A percentile compares a stretch with the other conserved stretches of the same genome.
Conservation (phyloP, 352 stramenopile genomes). For the Pythium dissotocum region DNA sequence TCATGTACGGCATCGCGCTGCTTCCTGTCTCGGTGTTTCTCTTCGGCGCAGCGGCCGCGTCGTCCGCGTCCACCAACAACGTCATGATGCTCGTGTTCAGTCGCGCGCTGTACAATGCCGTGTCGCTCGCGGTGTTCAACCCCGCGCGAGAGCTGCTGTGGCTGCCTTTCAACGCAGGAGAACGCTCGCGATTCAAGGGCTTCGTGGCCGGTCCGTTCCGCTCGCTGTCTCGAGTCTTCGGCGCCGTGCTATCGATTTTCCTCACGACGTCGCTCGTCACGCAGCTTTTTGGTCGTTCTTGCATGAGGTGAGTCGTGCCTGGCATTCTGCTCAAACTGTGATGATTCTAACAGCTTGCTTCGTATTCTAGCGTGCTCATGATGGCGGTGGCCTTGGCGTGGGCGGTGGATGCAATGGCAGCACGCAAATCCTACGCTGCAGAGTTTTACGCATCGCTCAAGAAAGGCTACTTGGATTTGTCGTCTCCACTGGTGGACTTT, state of each 20-base stretch:
- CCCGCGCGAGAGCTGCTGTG: conserved; percentile 83
- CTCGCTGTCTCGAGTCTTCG: conserved; percentile 76
- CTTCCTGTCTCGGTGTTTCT: conserved; percentile 71
- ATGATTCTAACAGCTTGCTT: background rate
- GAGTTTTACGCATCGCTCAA: conserved; percentile 87
- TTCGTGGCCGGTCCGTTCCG: conserved; percentile 82
- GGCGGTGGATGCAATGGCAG: conserved; percentile 71
- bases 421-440: conserved; percentile 77
- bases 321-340: background rate
- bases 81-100: conserved; percentile 61
- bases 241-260: conserved; percentile 69
- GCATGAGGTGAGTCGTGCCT: conserved; percentile 46
- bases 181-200: conserved; percentile 74
- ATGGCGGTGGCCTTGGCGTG: conserved; percentile 57
- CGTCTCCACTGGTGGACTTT: conserved; percentile 78
- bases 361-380: conserved; percentile 53
- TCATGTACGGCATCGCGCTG: conserved; percentile 83
- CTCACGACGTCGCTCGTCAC: conserved; percentile 52
- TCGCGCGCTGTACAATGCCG: conserved; percentile 76
- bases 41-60: conserved; percentile 55
- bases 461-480: conserved; percentile 80
- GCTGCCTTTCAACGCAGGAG: conserved; percentile 74
- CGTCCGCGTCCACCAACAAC: conserved; percentile 37
- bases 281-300: conserved; percentile 46
- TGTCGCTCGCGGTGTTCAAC: conserved; percentile 84